Evolutionary conservation across 345 rosid genomes (phyloP), one percentile per base, ranked within the genome.

Genomic region (Mallotus nudiflorus): DNA sequence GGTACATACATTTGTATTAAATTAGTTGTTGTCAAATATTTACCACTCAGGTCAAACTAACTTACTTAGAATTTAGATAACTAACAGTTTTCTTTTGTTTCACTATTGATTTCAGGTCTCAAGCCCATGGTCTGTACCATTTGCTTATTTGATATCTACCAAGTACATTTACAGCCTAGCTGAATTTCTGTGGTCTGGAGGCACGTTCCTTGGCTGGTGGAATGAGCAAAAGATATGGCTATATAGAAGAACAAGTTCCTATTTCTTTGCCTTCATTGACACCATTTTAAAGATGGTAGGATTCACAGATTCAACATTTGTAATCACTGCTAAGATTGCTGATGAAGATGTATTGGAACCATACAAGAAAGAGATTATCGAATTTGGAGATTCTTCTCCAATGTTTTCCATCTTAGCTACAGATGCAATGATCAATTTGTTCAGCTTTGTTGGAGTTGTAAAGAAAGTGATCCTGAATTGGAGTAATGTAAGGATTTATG

Each of bases 121-220:
- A 25, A 91, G 92, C 58, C 82, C 62, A 15, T 91, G 91, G 96
- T 71, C 77, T 18, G 13, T 89, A 20, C 92, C 90, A 20, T 89
- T 83, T 73, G 87, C 78, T 27, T 89, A 78, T 66, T 88, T 81
- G 28, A 70, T 81, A 18, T 37, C 73, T 2, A 75, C 74, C 44
- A 75, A 24, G 51, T 78, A 72, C 51, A 69, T 63, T 7, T 77
- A 76, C 18, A 85, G 84, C 77, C 71, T 88, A 18, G 85, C 27
- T 0, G 98, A 91, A 73, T 85, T 84, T 62, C 66, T 88, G 35
- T 57, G 69, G 82, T 72, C 75, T 18, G 89, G 82, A 25, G 94
- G 97, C 58, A 89, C 97, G 8, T 20, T 83, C 29, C 80, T 39
- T 12, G 91, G 91, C 24, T 89, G 94, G 97, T 87, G 92, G 91